A percentile compares a stretch with the other conserved stretches of the same genome.
phyloP scores from a whole-genome alignment of 169 alveolate genomes.

The Babesia divergens region DNA sequence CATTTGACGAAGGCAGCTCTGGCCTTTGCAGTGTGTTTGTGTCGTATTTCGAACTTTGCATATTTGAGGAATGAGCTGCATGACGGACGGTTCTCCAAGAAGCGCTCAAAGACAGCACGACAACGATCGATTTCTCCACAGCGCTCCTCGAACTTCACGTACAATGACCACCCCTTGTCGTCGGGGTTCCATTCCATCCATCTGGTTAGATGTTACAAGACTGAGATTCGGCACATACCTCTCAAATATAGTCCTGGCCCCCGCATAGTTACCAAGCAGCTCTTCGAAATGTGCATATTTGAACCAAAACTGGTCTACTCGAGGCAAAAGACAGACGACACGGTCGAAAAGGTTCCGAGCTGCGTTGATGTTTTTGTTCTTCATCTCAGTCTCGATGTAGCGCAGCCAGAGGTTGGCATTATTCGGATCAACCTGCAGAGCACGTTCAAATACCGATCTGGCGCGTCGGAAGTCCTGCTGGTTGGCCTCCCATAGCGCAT shows the following conservation, averaged over 20 bases:
- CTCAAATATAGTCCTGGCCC: slow-evolving; percentile 90
- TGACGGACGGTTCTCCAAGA: slow-evolving; percentile 88
- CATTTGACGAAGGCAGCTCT: slow-evolving; percentile 79
- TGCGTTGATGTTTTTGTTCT: slow-evolving; percentile 91
- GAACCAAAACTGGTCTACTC: slow-evolving; percentile 97
- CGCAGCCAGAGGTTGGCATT: slow-evolving; percentile 93
- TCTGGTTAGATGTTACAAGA: slow-evolving; percentile 44
- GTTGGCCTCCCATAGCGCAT: slow-evolving; percentile 97
- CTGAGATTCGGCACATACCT: slow-evolving; percentile 22
- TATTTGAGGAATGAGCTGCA: slow-evolving; percentile 88
- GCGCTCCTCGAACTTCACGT: slow-evolving; percentile 95
- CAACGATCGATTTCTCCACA: slow-evolving; percentile 93
- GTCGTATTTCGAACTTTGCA: slow-evolving; percentile 93
- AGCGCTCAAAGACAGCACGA: slow-evolving; percentile 86
- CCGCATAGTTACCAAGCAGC: slow-evolving; percentile 92
- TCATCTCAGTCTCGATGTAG: slow-evolving; percentile 97
- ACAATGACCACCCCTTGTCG: slow-evolving; percentile 94
- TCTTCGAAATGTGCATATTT: slow-evolving; percentile 99
- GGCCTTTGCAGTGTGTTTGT: slow-evolving; percentile 82
- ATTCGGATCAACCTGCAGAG: slow-evolving; percentile 92
- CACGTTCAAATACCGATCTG: slow-evolving; percentile 96
- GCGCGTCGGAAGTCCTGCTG: slow-evolving; percentile 92
- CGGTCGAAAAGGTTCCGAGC: slow-evolving; percentile 97
- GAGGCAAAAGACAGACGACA: slow-evolving; percentile 93
- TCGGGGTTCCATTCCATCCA: slow-evolving; percentile 98